Percentiles rank a stretch among this genome's conserved stretches.
phyloP scores from a whole-genome alignment of 208 protist genomes.

The Trichomonas gallinae region DNA sequence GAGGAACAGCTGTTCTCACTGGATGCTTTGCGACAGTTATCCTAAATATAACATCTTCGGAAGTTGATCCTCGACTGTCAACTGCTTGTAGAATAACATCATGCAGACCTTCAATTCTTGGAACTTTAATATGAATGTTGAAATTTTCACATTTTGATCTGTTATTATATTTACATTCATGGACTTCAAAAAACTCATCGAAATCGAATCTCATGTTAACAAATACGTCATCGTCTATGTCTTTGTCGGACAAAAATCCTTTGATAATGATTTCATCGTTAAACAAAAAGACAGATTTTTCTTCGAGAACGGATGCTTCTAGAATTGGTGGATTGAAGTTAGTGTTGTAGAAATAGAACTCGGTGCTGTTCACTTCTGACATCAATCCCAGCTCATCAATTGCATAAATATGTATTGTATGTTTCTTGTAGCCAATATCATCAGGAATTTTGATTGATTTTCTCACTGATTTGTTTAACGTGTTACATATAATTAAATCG shows the following conservation, averaged over 20 bases:
- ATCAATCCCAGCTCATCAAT: not conserved
- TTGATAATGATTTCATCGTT: not conserved
- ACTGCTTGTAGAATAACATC: not conserved
- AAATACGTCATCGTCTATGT: not conserved
- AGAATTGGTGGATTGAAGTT: too few relatives aligned
- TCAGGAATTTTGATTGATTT: not conserved
- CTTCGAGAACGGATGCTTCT: too few relatives aligned
- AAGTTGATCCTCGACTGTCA: not conserved
- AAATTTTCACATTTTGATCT: not conserved
- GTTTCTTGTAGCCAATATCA: not conserved
- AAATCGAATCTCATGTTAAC: not conserved
- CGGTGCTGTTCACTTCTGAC: not conserved
- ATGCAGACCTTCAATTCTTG: not conserved
- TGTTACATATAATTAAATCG: not conserved
- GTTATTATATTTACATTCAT: not conserved
- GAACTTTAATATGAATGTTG: not conserved
- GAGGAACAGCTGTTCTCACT: not conserved
- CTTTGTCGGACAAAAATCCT: not conserved
- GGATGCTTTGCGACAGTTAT: not conserved
- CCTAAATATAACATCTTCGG: not conserved
- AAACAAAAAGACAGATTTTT: not conserved
- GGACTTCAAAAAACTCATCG: not conserved
- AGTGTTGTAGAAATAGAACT: too few relatives aligned
- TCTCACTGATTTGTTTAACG: not conserved
- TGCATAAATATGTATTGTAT: not conserved